These are phyloP conservation scores for Lodderomyces jiufengensis DNA, from an alignment of 1,139 yeast species.

Conservation along the genomic window DNA sequence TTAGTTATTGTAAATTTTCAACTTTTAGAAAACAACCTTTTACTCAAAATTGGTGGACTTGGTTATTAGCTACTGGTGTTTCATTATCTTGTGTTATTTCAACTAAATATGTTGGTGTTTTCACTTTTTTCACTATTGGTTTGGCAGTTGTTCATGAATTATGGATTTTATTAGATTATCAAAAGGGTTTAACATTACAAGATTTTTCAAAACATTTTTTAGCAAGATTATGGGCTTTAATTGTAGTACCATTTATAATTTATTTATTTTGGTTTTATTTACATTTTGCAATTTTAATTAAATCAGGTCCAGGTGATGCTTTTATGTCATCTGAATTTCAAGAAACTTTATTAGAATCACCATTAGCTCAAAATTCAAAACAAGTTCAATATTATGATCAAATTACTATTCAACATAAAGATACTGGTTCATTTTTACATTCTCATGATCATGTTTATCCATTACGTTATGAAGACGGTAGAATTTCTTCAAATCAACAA, in stretches of 20 bases:
- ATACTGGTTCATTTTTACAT: constrained; percentile 72
- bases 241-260: constrained; percentile 75
- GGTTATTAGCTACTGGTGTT: constrained; percentile 82
- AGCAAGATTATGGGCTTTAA: constrained; percentile 70
- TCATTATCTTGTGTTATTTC: constrained; percentile 87
- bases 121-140: constrained; percentile 86
- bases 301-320: constrained; percentile 93
- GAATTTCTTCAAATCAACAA: constrained; percentile 92
- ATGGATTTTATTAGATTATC: constrained; percentile 79
- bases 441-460: constrained; percentile 79
- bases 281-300: constrained; percentile 75
- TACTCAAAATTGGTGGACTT: constrained; percentile 72
- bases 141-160: constrained; percentile 79
- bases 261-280: constrained; percentile 92
- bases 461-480: constrained; percentile 90
- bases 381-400: constrained; percentile 72
- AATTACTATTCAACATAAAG: constrained; percentile 73
- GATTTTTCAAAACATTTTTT: constrained; percentile 65
- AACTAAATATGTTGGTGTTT: constrained; percentile 92
- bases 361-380: constrained; percentile 67
- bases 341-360: constrained; percentile 82
- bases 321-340: constrained; percentile 95
- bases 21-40: constrained; percentile 70
- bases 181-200: constrained; percentile 61
- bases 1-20: constrained; percentile 73